Conservation (phyloP, 352 stramenopile genomes). For the Phytophthora palmivora region DNA sequence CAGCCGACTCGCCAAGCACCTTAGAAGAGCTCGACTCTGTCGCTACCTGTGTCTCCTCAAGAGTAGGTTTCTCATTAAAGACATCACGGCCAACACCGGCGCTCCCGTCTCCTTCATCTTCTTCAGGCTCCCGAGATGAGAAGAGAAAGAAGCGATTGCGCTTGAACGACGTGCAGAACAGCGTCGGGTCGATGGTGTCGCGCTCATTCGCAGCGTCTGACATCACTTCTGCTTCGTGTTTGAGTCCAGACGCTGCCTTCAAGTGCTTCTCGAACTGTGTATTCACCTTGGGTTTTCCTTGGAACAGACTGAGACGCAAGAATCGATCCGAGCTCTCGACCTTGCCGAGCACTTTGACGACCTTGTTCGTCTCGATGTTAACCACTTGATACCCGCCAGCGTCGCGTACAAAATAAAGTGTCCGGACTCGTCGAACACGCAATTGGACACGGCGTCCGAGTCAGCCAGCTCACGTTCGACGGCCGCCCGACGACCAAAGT, state of each 20-base stretch:
- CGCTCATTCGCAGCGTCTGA: constrained; percentile 50
- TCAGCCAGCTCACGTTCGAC: constrained; percentile 85
- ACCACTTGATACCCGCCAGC: constrained; percentile 97
- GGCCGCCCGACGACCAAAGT: constrained; percentile 87
- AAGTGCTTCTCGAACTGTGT: constrained; percentile 94
- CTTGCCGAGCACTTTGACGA: constrained; percentile 93
- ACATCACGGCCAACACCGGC: constrained; percentile 89
- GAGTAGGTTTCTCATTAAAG: constrained; percentile 98
- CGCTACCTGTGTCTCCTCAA: constrained; percentile 92
- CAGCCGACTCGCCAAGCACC: constrained; percentile 75
- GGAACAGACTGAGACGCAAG: constrained; percentile 92
- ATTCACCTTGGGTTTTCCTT: constrained; percentile 95
- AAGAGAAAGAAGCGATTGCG: constrained; percentile 98
- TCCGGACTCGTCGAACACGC: constrained; percentile 96
- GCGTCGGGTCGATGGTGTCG: constrained; percentile 76
- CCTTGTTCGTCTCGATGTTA: constrained; percentile 94
- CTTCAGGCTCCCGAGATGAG: constrained; percentile 93
- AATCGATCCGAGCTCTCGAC: constrained; percentile 97
- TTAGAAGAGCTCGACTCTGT: constrained; percentile 76
- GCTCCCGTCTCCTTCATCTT: constrained; percentile 64
- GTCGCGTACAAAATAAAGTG: constrained; percentile 96
- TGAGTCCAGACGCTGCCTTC: constrained; percentile 54
- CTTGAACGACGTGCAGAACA: constrained; percentile 92
- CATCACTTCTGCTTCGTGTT: constrained; percentile 68
- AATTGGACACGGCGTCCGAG: constrained; percentile 71